A percentile compares a stretch with the other conserved stretches of the same genome.
These are phyloP conservation scores for Gliomastix tumulicola DNA, from an alignment of 2,329 filamentous ascomycete species.

Conservation along the genomic window DNA sequence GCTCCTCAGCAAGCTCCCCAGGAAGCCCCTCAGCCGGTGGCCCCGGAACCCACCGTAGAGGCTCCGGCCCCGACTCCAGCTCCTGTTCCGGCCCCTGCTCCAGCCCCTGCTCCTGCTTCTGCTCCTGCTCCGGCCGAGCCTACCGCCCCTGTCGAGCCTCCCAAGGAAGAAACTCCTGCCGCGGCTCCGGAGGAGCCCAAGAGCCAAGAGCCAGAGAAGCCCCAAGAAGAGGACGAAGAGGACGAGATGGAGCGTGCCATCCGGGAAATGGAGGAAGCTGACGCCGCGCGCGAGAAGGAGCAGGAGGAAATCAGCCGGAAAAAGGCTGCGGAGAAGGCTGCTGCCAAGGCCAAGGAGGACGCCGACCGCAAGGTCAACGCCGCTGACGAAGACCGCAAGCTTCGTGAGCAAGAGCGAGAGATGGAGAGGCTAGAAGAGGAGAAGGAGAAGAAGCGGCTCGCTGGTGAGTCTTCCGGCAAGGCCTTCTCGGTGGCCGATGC, in stretches of 20 bases:
- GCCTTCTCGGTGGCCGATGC: conserved; percentile 43
- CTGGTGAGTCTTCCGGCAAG: conserved; percentile 42
- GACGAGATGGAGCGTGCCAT: conserved; percentile 55
- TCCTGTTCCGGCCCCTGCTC: too few relatives aligned
- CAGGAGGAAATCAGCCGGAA: conserved; percentile 41
- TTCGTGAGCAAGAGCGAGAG: conserved; percentile 66
- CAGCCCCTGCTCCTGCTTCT: too few relatives aligned
- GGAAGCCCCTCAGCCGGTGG: conserved; percentile 5
- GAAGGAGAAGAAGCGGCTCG: conserved; percentile 49
- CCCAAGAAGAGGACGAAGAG: conserved; percentile 33
- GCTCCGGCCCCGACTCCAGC: conserved; percentile 2
- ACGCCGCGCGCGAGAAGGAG: conserved; percentile 40
- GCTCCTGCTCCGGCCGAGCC: too few relatives aligned
- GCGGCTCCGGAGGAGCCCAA: conserved; percentile 16
- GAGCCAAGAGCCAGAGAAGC: conserved; percentile 17
- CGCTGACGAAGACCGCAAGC: conserved; percentile 55
- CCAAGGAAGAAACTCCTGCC: conserved; percentile 20
- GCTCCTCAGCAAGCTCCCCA: conserved; percentile 3
- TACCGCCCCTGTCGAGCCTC: conserved; percentile 11
- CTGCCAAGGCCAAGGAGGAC: conserved; percentile 43
- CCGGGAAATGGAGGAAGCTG: conserved; percentile 53
- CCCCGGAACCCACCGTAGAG: too few relatives aligned
- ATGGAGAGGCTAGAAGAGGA: conserved; percentile 69
- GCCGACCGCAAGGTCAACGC: conserved; percentile 33
- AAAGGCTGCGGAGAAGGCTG: conserved; percentile 33